Evolutionary conservation across 2,329 filamentous ascomycete species (phyloP).

Genomic region (Nemania sp.): DNA sequence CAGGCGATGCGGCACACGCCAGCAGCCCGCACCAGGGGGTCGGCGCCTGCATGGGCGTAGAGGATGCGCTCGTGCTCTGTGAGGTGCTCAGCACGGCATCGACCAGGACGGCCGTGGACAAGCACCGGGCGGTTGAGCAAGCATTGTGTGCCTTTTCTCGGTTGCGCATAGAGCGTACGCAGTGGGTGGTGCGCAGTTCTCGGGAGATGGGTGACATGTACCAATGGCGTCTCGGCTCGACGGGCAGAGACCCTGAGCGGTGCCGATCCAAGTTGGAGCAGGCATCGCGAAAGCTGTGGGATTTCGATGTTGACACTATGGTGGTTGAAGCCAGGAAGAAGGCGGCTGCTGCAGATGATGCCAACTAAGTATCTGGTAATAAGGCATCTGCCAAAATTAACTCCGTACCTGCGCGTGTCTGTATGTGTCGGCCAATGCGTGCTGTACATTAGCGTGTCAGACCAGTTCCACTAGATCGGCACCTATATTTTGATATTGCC

Average conservation of each 20-base stretch:
- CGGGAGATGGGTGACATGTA: background rate
- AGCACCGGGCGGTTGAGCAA: background rate
- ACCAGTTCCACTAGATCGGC: too few relatives aligned
- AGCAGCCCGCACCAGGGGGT: background rate
- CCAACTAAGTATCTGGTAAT: too few relatives aligned
- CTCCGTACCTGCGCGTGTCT: too few relatives aligned
- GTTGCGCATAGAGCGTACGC: background rate
- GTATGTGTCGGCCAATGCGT: too few relatives aligned
- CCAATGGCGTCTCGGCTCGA: background rate
- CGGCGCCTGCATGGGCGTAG: background rate
- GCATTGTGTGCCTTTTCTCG: background rate
- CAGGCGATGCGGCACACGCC: background rate
- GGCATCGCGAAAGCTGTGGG: too few relatives aligned
- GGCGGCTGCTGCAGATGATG: too few relatives aligned
- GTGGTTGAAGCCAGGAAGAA: too few relatives aligned
- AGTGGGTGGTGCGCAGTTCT: background rate
- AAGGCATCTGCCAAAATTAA: too few relatives aligned
- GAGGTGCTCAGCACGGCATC: background rate
- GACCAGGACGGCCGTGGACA: background rate
- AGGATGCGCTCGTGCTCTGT: background rate
- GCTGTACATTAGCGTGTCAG: too few relatives aligned
- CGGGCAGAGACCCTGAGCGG: background rate
- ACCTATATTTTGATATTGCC: too few relatives aligned
- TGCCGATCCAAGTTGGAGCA: too few relatives aligned
- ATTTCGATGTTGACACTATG: background rate